Conservation (phyloP, 2,329 filamentous ascomycete species). For the Beauveria varroae region DNA sequence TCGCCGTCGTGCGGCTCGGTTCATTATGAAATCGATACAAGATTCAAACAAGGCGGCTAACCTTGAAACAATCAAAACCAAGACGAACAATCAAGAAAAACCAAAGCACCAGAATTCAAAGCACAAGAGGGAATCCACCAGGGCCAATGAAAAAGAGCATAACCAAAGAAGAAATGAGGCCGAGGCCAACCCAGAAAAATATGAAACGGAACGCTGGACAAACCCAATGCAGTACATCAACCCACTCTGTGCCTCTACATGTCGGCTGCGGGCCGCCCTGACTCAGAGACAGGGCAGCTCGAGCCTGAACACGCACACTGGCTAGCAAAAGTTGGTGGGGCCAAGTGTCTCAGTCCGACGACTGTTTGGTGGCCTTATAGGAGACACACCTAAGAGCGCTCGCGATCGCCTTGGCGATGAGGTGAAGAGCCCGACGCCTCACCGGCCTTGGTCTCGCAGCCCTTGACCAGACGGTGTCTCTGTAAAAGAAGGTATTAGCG, state of each 20-base stretch:
- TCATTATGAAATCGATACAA: background rate
- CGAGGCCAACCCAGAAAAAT: background rate
- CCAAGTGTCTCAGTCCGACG: too few relatives aligned
- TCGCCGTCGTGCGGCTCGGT: constrained; percentile 4
- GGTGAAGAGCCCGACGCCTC: constrained; percentile 13
- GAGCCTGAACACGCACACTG: too few relatives aligned
- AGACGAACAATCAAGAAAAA: background rate
- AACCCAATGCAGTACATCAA: background rate
- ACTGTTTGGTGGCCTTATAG: too few relatives aligned
- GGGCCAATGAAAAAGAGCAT: background rate
- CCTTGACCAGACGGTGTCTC: constrained; percentile 58
- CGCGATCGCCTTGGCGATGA: constrained; percentile 15
- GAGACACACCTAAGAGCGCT: background rate
- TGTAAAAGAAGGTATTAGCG: constrained; percentile 21
- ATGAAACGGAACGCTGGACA: background rate
- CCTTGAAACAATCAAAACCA: background rate
- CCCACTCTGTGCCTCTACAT: background rate
- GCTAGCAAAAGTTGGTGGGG: too few relatives aligned
- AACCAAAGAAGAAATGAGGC: too few relatives aligned
- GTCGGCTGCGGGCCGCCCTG: background rate
- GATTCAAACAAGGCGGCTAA: too few relatives aligned
- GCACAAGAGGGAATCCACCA: background rate
- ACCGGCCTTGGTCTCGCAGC: constrained; percentile 39
- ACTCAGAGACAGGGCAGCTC: too few relatives aligned
- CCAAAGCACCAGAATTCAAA: background rate